phyloP scores from a whole-genome alignment of 345 rosid species.

The Noccaea bulbosa region DNA sequence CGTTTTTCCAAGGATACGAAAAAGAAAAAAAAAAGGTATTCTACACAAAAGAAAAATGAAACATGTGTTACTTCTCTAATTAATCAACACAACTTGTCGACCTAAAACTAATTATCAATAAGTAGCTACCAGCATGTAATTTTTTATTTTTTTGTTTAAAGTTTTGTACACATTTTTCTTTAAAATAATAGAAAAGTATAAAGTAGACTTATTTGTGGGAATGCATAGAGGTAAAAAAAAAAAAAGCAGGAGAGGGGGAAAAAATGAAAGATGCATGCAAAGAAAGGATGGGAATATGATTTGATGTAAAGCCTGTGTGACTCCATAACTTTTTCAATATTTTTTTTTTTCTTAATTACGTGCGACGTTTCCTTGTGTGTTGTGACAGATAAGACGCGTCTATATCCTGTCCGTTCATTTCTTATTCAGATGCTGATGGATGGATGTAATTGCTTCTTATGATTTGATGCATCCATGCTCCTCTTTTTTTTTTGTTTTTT shows the following conservation, averaged over 20 bases:
- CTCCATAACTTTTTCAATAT: background rate
- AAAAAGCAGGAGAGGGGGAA: slow-evolving; percentile 20
- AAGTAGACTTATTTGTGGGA: slow-evolving; percentile 28
- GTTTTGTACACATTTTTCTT: no score
- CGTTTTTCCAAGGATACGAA: background rate
- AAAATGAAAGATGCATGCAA: slow-evolving; percentile 42
- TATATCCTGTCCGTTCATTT: slow-evolving; percentile 37
- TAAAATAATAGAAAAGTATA: background rate
- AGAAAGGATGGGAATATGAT: slow-evolving; percentile 42
- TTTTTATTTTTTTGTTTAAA: no score
- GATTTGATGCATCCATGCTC: slow-evolving; percentile 46
- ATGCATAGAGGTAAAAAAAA: slow-evolving; percentile 37
- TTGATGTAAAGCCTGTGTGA: slow-evolving; percentile 46
- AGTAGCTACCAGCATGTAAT: background rate
- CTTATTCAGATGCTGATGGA: slow-evolving; percentile 20
- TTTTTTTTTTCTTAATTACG: background rate
- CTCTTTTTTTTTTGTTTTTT: background rate
- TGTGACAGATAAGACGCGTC: slow-evolving; percentile 42
- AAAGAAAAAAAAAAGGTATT: background rate
- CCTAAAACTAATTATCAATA: background rate
- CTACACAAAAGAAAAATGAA: background rate
- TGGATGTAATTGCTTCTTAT: slow-evolving; percentile 42
- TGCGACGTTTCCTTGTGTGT: slow-evolving; percentile 37
- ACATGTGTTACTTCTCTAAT: slow-evolving; percentile 1
- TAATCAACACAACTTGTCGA: slow-evolving; percentile 14